A percentile compares a stretch with the other conserved stretches of the same genome.
Conservation (phyloP, 2,329 filamentous ascomycete species). For the Dryadomyces quercus-mongolicae region DNA sequence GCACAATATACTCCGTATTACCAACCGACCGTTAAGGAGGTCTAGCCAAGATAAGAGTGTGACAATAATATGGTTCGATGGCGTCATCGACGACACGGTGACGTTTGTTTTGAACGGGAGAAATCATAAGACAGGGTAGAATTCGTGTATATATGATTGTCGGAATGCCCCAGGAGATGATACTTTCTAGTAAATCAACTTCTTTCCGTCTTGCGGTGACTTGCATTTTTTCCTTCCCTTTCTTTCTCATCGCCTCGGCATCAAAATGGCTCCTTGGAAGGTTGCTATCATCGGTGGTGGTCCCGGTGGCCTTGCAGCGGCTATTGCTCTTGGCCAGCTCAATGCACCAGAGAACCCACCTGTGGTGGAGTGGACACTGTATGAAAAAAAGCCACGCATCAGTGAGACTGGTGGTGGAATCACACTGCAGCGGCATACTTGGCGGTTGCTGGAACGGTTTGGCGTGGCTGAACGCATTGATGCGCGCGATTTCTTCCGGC, state of each 20-base stretch:
- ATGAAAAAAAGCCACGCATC: constrained; percentile 16
- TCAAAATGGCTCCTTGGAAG: not conserved
- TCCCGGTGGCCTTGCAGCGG: constrained; percentile 10
- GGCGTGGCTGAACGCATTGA: constrained; percentile 20
- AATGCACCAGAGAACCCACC: constrained; percentile 14
- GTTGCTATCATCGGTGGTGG: constrained; percentile 12
- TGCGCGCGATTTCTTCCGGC: constrained; percentile 18
- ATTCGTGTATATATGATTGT: too few species aligned
- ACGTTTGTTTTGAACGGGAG: too few species aligned
- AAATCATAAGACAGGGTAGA: too few species aligned
- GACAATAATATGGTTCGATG: not conserved
- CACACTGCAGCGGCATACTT: constrained; percentile 22
- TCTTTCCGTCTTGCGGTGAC: not conserved
- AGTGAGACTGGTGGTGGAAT: constrained; percentile 26
- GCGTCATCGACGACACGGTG: not conserved
- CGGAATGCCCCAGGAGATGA: not conserved
- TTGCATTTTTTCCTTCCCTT: too few species aligned
- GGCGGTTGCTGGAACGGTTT: constrained; percentile 21
- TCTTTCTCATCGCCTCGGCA: too few species aligned
- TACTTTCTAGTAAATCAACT: not conserved
- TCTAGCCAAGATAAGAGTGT: not conserved
- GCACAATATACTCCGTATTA: too few species aligned
- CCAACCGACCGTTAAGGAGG: too few species aligned
- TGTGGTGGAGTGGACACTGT: constrained; percentile 18
- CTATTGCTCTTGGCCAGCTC: constrained; percentile 7